Base-by-base conservation (phyloP, 257 asterid genomes). In the Penstemon barbatus region DNA sequence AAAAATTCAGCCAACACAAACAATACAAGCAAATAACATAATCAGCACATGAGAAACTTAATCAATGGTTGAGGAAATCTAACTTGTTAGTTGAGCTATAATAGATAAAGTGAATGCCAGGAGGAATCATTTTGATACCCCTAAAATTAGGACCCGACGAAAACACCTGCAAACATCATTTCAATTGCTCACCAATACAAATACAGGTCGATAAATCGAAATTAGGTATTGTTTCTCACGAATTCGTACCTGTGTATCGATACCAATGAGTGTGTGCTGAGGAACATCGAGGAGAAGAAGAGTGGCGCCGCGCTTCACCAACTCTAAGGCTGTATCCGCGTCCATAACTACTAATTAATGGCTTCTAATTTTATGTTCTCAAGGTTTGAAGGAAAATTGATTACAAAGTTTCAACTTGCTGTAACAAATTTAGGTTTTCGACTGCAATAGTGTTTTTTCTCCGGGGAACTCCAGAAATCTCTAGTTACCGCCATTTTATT, bases 71-170 rank as follows among this genome's bases (percentile, higher is more conserved):
- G 12, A 62, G 57, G 54, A 44, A 70, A 66, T 53, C 75, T 13
- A 40, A 88, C 98, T 93, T 84, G 83, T 81, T 87, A 25, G 95
- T 72, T 13, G 96, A 79, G 80, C 95, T 83, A 62, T 87, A 90
- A 71, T 84, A 90, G 61, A 93, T 60, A 54, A 85, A 93, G 79
- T 93, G 99, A 68, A 87, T 74, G 39, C 96, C 99, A 15, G 96
- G 95, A 57, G 96, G 99, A 78, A 93, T 85, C 97, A 93, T 90
- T 77, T 93, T 90, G 71, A 93, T 79, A 46, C 99, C 99, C 81
- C 76, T 87, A 67, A 93, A 93, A 77, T 81, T 83, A 68, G 99
- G 97, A 15, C 99, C 99, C 0, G 90, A 72, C 7, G 85, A 87
- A 63, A 81, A 88, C 78, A 88, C 76, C 99, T 93, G 85, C 80